phyloP scores from a whole-genome alignment of 352 stramenopile species.

The Phytophthora pluvialis region DNA sequence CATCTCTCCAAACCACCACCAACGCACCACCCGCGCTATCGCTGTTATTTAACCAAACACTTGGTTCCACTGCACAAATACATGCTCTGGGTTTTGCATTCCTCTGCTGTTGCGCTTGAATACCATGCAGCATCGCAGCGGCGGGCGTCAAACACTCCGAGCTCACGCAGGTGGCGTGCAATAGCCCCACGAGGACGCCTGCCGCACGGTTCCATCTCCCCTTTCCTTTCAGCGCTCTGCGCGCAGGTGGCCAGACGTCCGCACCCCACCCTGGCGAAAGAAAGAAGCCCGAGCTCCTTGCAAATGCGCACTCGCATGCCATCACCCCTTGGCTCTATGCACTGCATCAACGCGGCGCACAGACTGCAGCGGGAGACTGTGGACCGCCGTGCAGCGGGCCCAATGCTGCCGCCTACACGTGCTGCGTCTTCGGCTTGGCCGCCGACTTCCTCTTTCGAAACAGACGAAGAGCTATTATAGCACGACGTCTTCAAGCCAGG shows the following conservation, averaged over 20 bases:
- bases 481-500: no score
- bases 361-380: no score
- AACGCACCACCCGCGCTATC: slow-evolving; percentile 24
- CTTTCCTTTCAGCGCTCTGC: slow-evolving; percentile 14
- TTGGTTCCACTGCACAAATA: slow-evolving; percentile 41
- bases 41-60: slow-evolving; percentile 47
- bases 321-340: no score
- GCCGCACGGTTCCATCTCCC: background rate
- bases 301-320: background rate
- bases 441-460: no score
- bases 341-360: no score
- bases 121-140: slow-evolving; percentile 3
- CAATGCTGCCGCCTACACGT: no score
- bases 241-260: slow-evolving; percentile 20
- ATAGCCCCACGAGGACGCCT: background rate
- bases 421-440: no score
- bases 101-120: slow-evolving; percentile 3
- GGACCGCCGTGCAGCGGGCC: no score
- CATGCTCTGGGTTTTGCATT: slow-evolving; percentile 31
- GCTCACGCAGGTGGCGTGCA: slow-evolving; percentile 1
- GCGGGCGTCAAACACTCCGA: background rate
- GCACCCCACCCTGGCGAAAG: slow-evolving; percentile 15
- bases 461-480: no score
- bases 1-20: slow-evolving; percentile 27
- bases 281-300: slow-evolving; percentile 1